Evolutionary conservation across 163 green algal species (phyloP).

Genomic region (Scenedesmus sp.): DNA sequence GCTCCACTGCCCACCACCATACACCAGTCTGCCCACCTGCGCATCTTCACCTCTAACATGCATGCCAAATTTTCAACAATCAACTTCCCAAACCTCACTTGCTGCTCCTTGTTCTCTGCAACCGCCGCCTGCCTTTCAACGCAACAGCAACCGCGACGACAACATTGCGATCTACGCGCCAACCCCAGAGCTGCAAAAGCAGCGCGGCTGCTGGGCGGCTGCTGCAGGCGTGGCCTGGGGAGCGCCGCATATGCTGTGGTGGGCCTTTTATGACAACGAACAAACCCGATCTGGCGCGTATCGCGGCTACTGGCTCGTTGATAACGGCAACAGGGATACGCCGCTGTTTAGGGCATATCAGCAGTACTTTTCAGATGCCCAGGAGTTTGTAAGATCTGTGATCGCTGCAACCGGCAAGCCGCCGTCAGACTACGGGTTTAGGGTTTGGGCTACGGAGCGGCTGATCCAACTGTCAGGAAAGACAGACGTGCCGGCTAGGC

Average conservation of each 20-base stretch:
- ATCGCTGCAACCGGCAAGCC: constrained; percentile 37
- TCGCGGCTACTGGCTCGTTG: constrained; percentile 46
- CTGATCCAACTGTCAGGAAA: constrained; percentile 29
- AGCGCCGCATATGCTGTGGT: constrained; percentile 45
- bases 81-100: too few relatives aligned
- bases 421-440: constrained; percentile 27
- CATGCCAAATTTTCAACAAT: too few relatives aligned
- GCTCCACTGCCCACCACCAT: too few relatives aligned
- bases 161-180: constrained; percentile 32
- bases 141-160: constrained; percentile 30
- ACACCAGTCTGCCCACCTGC: too few relatives aligned
- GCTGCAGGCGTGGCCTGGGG: constrained; percentile 36
- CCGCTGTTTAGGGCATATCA: constrained; percentile 32
- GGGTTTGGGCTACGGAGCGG: constrained; percentile 33
- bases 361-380: constrained; percentile 21
- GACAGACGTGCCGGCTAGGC: constrained; percentile 19
- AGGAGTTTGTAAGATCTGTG: constrained; percentile 39
- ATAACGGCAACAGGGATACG: constrained; percentile 43
- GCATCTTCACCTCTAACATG: not conserved
- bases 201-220: constrained; percentile 37
- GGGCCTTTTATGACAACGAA: constrained; percentile 43
- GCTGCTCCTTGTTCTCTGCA: not conserved
- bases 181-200: constrained; percentile 39
- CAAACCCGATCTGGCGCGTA: constrained; percentile 23
- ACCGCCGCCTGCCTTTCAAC: not conserved